Conservation (phyloP, 805 yeast genomes). For the Starmerella roubikii region DNA sequence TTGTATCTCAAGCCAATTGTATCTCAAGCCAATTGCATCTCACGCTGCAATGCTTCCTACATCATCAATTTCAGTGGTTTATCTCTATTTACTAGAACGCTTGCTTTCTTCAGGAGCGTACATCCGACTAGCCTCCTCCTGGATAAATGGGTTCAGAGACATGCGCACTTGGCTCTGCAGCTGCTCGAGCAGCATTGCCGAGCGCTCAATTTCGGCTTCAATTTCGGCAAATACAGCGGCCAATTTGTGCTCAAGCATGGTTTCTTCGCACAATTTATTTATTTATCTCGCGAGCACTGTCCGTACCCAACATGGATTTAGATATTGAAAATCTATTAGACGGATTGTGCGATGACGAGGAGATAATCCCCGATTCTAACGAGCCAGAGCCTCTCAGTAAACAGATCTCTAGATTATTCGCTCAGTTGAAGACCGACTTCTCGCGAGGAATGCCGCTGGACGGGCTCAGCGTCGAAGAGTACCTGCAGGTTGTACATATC, state of each 20-base stretch:
- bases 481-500: background rate
- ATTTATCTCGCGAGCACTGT: background rate
- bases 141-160: constrained; percentile 5
- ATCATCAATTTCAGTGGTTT: no score
- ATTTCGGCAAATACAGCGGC: background rate
- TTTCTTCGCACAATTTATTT: background rate
- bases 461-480: background rate
- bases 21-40: no score
- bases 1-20: no score
- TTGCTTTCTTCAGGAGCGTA: no score
- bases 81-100: no score
- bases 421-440: background rate
- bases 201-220: background rate
- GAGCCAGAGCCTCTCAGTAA: no score
- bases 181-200: constrained; percentile 4
- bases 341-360: constrained; percentile 25
- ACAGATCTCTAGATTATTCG: no score
- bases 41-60: no score
- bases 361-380: no score
- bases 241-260: background rate
- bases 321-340: constrained; percentile 29
- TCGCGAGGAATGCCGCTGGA: background rate
- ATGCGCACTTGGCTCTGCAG: constrained; percentile 4
- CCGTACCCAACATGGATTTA: background rate
- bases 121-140: constrained; percentile 2